phyloP scores from a whole-genome alignment of 2,329 filamentous ascomycete genomes.

The Ophiostoma australiae region DNA sequence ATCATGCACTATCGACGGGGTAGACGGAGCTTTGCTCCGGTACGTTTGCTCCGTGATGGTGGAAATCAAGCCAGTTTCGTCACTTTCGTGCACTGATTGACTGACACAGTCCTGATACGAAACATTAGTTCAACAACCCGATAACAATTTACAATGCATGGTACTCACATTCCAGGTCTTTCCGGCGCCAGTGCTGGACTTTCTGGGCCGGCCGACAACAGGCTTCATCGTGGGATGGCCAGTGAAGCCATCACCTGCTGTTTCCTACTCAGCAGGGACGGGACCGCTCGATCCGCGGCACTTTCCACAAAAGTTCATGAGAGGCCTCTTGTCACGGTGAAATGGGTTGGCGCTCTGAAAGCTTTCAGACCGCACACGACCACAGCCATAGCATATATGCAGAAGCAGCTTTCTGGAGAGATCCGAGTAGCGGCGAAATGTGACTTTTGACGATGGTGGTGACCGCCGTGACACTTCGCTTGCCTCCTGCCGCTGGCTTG shows the following conservation, averaged over 20 bases:
- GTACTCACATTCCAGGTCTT: background rate
- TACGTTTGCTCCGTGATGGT: background rate
- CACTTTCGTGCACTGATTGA: background rate
- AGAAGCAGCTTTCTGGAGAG: conserved; percentile 8
- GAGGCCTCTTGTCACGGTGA: conserved; percentile 32
- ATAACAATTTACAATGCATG: background rate
- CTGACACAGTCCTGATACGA: background rate
- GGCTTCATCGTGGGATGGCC: background rate
- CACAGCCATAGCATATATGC: conserved; percentile 44
- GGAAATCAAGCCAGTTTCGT: background rate
- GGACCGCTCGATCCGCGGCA: conserved; percentile 29
- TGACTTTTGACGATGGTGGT: no score
- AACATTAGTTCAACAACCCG: background rate
- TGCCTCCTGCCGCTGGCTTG: background rate
- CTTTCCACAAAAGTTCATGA: conserved; percentile 36
- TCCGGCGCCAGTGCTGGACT: background rate
- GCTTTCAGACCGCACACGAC: conserved; percentile 37
- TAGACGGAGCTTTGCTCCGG: background rate
- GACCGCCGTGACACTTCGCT: background rate
- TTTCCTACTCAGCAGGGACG: background rate
- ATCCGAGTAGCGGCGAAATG: conserved; percentile 4
- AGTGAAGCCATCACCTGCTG: background rate
- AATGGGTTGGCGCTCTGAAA: conserved; percentile 38
- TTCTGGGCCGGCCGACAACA: background rate
- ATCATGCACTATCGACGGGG: background rate